Conservation (phyloP, 306 rosid genomes). For the Geum urbanum region DNA sequence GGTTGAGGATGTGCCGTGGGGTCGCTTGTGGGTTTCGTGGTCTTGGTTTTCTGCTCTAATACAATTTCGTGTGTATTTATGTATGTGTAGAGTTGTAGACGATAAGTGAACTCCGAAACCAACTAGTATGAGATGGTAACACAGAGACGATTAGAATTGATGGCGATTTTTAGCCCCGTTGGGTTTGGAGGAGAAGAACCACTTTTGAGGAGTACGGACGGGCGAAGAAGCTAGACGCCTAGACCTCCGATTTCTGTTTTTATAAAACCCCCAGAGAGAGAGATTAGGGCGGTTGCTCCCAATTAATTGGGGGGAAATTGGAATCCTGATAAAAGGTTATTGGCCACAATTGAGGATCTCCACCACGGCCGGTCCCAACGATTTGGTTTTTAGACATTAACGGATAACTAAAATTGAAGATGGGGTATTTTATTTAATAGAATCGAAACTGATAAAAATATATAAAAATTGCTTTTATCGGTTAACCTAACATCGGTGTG, state of each 20-base stretch:
- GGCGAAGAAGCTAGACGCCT: background rate
- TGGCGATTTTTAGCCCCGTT: background rate
- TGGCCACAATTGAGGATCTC: background rate
- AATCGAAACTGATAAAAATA: too few species aligned
- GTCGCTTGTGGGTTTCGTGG: slow-evolving; percentile 22
- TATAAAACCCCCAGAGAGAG: too few species aligned
- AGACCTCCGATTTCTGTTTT: background rate
- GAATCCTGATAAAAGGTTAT: background rate
- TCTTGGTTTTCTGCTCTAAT: background rate
- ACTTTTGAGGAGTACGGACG: background rate
- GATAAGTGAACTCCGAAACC: too few species aligned
- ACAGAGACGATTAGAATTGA: background rate
- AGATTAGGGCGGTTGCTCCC: background rate
- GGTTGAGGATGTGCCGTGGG: slow-evolving; percentile 33
- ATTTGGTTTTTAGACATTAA: too few species aligned
- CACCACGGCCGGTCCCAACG: too few species aligned
- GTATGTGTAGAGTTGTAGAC: too few species aligned
- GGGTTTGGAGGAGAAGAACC: background rate
- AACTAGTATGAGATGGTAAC: too few species aligned
- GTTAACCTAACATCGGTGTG: too few species aligned
- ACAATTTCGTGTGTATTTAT: background rate
- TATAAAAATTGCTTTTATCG: too few species aligned
- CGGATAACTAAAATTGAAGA: too few species aligned
- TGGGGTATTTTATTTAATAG: too few species aligned
- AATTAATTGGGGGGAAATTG: background rate